These are phyloP conservation scores for Daldinia eschscholtzii DNA, from an alignment of 2,329 filamentous ascomycete genomes.

Conservation along the genomic window DNA sequence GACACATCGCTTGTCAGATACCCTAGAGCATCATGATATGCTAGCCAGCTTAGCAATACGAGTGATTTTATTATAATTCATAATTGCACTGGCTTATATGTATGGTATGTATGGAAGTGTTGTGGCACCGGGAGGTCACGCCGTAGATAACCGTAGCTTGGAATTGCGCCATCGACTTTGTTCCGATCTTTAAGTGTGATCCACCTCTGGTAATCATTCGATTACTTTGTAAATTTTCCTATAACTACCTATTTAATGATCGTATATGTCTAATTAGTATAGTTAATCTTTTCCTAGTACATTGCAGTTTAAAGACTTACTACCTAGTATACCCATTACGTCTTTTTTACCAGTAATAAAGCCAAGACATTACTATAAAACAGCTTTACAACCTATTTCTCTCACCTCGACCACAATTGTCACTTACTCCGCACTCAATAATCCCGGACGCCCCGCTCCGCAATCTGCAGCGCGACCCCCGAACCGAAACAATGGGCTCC, in stretches of 20 bases:
- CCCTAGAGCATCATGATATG: not conserved
- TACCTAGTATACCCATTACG: not conserved
- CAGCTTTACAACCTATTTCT: not conserved
- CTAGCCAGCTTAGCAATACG: constrained; percentile 3
- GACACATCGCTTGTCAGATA: not conserved
- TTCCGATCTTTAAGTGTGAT: constrained; percentile 14
- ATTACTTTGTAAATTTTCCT: not conserved
- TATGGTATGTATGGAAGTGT: too few relatives aligned
- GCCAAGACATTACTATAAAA: not conserved
- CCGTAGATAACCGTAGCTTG: constrained; percentile 13
- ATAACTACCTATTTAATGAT: not conserved
- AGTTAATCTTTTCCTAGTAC: not conserved
- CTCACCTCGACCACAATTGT: not conserved
- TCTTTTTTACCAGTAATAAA: not conserved
- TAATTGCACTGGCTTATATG: not conserved
- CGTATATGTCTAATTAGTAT: not conserved
- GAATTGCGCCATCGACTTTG: constrained; percentile 37
- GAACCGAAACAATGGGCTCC: constrained; percentile 33
- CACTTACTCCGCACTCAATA: not conserved
- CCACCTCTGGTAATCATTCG: constrained; percentile 17
- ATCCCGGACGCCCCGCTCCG: constrained; percentile 3
- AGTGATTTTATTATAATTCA: not conserved
- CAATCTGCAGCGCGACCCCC: not conserved
- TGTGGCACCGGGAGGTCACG: constrained; percentile 34
- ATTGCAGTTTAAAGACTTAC: not conserved